Conservation (phyloP, 139 green algal species). For the Chlamydomonas sphaeroides region DNA sequence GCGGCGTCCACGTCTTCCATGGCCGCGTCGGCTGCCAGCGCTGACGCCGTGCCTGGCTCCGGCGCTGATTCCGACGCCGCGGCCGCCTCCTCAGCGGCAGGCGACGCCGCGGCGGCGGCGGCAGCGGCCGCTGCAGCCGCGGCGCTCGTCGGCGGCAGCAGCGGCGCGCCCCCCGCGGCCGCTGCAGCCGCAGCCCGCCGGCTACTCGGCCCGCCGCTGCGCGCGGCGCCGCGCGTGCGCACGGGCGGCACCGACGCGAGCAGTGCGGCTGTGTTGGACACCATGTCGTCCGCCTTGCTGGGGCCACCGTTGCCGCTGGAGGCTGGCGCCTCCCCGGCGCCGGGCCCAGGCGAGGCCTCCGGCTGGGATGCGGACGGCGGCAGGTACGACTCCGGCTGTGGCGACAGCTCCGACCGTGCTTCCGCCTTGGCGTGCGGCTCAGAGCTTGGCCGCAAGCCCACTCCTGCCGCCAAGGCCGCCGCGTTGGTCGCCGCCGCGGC, state of each 20-base stretch:
- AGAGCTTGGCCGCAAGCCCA: too few species aligned
- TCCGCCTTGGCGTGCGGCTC: too few species aligned
- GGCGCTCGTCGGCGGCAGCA: too few species aligned
- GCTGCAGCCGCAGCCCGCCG: not conserved
- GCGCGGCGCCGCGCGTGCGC: not conserved
- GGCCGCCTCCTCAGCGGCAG: too few species aligned
- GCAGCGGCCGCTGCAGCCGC: too few species aligned
- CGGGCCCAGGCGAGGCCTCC: too few species aligned
- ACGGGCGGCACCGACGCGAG: constrained; percentile 7
- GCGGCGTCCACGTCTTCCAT: not conserved
- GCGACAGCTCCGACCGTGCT: too few species aligned
- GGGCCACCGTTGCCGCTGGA: not conserved
- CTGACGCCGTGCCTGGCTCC: not conserved
- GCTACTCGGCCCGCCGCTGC: not conserved
- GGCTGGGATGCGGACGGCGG: too few species aligned
- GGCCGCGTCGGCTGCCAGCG: not conserved
- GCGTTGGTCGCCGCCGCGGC: not conserved
- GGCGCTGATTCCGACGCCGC: too few species aligned
- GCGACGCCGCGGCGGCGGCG: too few species aligned
- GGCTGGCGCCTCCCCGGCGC: not conserved
- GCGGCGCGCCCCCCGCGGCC: not conserved
- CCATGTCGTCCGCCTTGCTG: not conserved
- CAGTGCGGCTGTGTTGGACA: not conserved
- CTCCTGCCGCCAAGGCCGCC: too few species aligned
- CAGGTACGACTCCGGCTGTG: too few species aligned